Conservation (phyloP, 2,329 filamentous ascomycete genomes). For the Colletotrichum tamarilloi region DNA sequence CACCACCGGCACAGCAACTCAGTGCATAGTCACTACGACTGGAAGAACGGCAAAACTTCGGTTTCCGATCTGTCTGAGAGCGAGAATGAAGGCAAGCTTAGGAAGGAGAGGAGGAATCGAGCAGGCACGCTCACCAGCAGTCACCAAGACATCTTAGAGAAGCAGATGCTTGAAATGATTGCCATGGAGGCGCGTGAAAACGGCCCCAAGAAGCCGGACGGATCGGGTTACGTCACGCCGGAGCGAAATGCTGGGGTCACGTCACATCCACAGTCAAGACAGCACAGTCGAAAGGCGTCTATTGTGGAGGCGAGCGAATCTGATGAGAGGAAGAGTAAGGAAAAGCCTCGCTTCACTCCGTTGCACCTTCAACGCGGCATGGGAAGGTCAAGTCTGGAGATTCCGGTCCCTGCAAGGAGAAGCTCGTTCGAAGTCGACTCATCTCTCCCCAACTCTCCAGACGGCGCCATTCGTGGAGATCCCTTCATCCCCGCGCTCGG, state of each 20-base stretch:
- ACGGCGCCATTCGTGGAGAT: constrained; percentile 58
- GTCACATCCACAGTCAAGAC: constrained; percentile 45
- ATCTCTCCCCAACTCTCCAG: constrained; percentile 64
- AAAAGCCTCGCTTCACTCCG: constrained; percentile 38
- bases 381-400: constrained; percentile 60
- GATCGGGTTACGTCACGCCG: constrained; percentile 26
- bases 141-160: constrained; percentile 66
- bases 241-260: constrained; percentile 29
- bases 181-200: constrained; percentile 62
- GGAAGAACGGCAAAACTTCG: constrained; percentile 64
- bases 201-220: constrained; percentile 41
- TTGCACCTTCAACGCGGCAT: constrained; percentile 39
- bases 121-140: constrained; percentile 61
- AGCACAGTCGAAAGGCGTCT: constrained; percentile 50
- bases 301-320: constrained; percentile 52
- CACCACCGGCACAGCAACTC: constrained; percentile 58
- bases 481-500: constrained; percentile 68
- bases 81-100: constrained; percentile 54
- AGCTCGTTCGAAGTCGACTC: constrained; percentile 57
- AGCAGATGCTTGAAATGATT: constrained; percentile 72
- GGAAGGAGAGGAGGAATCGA: constrained; percentile 51
- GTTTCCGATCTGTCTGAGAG: constrained; percentile 71
- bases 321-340: constrained; percentile 42
- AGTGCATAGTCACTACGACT: constrained; percentile 61
- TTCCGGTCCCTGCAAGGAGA: constrained; percentile 52